These are phyloP conservation scores for Cardamine occulta DNA, from an alignment of 345 rosid species.

Conservation along the genomic window DNA sequence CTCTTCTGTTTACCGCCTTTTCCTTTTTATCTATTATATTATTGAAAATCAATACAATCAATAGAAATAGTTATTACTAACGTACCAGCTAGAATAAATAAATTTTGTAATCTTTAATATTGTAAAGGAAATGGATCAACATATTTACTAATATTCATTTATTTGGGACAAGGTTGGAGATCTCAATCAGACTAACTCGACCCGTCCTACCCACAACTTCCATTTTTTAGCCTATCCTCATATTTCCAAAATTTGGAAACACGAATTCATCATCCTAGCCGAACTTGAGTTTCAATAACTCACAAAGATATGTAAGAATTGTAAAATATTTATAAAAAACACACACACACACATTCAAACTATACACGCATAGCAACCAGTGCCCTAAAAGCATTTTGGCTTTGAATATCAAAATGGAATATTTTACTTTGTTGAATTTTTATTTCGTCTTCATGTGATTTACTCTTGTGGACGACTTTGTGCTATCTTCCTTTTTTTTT, in stretches of 20 bases:
- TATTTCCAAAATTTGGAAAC: not conserved
- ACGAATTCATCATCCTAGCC: not conserved
- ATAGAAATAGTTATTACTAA: not conserved
- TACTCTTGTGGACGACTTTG: constrained; percentile 35
- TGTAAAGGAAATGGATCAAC: not conserved
- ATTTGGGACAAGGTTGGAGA: not conserved
- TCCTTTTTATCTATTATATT: not conserved
- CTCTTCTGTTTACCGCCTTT: not conserved
- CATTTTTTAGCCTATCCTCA: not conserved
- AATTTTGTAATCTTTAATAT: not conserved
- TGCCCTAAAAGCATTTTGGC: constrained; percentile 27
- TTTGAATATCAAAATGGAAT: constrained; percentile 40
- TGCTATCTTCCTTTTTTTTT: constrained; percentile 8
- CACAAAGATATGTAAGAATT: not conserved
- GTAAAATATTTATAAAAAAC: not conserved
- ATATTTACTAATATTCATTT: not conserved
- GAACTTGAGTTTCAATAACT: not conserved
- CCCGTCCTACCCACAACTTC: not conserved
- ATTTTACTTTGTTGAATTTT: constrained; percentile 33
- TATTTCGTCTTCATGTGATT: constrained; percentile 26
- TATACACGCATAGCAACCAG: not conserved
- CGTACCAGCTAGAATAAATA: not conserved
- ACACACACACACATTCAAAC: constrained; percentile 6
- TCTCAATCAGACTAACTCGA: not conserved
- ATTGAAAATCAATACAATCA: not conserved